Evolutionary conservation across 129 eudicot genomes (phyloP), one percentile per base, ranked within the genome.

Genomic region (Helianthus tuberosus): DNA sequence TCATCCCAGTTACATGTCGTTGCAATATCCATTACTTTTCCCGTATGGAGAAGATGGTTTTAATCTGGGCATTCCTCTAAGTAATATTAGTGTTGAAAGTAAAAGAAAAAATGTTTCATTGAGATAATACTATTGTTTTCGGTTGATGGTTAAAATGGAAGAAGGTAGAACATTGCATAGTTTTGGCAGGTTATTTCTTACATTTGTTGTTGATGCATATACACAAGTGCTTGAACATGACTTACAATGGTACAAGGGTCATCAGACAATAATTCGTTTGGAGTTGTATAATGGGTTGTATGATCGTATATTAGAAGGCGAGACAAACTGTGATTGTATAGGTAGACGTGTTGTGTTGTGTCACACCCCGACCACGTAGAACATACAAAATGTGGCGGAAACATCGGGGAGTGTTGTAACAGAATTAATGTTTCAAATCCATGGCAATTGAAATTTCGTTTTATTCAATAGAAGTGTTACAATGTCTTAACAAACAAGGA

Each of bases 131-230:
- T 27, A 27, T 27, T 27, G 32, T 27, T 27, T 27, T 27, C 32
- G 3, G 29, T 69, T 27, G 25, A 46, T 50, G 0, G 3, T 12
- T 8, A n/a, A 49, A 27, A 0, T 3, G 0, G n/a, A 69, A 14
- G 74, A 69, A 14, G 74, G 32, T 7, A 27, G 12, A 9, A 52
- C 49, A 3, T 3, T 70, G 2, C 51, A 50, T 0, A 14, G 14
- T 7, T 3, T 6, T 0, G 50, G 75, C 1, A 50, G 35, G n/a
- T 51, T 70, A 49, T 70, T 68, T 29, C 59, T 46, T 5, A 47
- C 55, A 2, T 68, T 10, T 20, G 5, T 68, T 1, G 44, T 68
- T 8, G 44, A 68, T 68, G 73, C 73, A 5, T 70, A 70, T 54
- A 10, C 25, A 3, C 5, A 36, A 0, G 72, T 67, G 15, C 23